phyloP scores from a whole-genome alignment of 345 rosid genomes.

The Camelina laxa region DNA sequence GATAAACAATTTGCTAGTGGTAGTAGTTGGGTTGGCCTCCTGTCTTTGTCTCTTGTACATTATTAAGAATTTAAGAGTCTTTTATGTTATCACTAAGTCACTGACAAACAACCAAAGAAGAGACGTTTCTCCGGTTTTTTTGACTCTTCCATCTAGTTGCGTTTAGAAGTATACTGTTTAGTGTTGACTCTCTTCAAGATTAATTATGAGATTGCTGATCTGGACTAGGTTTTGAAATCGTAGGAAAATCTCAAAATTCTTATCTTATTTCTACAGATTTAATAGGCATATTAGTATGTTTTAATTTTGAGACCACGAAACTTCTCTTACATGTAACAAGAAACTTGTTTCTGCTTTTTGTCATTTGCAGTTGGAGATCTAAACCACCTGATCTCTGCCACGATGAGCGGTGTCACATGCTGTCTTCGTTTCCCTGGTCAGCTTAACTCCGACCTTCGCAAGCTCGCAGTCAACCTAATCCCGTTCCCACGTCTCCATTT shows the following conservation, averaged over 20 bases:
- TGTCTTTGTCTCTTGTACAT: slow-evolving; percentile 18
- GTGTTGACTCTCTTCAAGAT: too few species aligned
- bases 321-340: slow-evolving; percentile 7
- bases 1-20: slow-evolving; percentile 1
- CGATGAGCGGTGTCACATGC: slow-evolving; percentile 63
- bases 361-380: slow-evolving; percentile 51
- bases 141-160: too few species aligned
- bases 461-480: slow-evolving; percentile 54
- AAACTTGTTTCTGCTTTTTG: not conserved
- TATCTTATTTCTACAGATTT: not conserved
- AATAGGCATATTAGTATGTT: not conserved
- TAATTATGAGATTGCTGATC: too few species aligned
- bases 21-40: slow-evolving; percentile 1
- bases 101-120: not conserved
- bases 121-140: too few species aligned
- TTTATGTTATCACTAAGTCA: not conserved
- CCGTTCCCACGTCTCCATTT: slow-evolving; percentile 59
- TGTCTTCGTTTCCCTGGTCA: slow-evolving; percentile 65
- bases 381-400: slow-evolving; percentile 58
- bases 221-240: too few species aligned
- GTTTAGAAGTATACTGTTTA: too few species aligned
- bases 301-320: not conserved
- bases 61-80: not conserved
- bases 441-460: slow-evolving; percentile 58
- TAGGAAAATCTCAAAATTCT: not conserved